These are phyloP conservation scores for Austroboletus novae-zelandiae DNA, from an alignment of 1,284 basidiomycete genomes.

Conservation along the genomic window DNA sequence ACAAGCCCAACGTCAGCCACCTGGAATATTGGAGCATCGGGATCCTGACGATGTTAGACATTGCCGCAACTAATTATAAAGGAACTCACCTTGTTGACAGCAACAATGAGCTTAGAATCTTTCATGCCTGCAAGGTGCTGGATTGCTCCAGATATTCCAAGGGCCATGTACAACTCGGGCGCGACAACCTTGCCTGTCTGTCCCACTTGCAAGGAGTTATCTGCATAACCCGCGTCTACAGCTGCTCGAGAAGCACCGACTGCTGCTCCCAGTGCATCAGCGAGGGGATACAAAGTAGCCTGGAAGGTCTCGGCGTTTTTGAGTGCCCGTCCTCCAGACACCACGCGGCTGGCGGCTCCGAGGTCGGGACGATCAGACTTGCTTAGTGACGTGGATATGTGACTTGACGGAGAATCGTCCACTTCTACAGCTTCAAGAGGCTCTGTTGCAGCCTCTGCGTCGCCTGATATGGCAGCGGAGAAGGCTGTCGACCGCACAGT, in stretches of 20 bases:
- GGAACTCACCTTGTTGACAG: slow-evolving; percentile 85
- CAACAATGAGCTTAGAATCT: slow-evolving; percentile 97
- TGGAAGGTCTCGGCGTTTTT: slow-evolving; percentile 95
- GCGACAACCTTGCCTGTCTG: slow-evolving; percentile 98
- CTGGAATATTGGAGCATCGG: slow-evolving; percentile 99
- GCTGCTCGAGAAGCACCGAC: slow-evolving; percentile 97
- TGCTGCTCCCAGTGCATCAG: slow-evolving; percentile 91
- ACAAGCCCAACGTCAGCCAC: slow-evolving; percentile 96
- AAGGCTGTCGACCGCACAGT: slow-evolving; percentile 97
- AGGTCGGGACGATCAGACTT: slow-evolving; percentile 95
- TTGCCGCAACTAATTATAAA: background rate
- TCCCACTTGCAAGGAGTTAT: slow-evolving; percentile 97
- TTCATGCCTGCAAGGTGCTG: slow-evolving; percentile 99
- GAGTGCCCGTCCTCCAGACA: slow-evolving; percentile 94
- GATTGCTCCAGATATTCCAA: slow-evolving; percentile 96
- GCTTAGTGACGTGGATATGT: slow-evolving; percentile 82
- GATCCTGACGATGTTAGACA: slow-evolving; percentile 58
- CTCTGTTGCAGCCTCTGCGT: slow-evolving; percentile 54
- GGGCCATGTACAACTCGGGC: slow-evolving; percentile 92
- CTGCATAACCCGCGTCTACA: slow-evolving; percentile 97
- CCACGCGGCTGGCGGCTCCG: slow-evolving; percentile 82
- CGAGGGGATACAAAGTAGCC: slow-evolving; percentile 82
- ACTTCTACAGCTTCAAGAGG: slow-evolving; percentile 68
- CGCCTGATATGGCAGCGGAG: slow-evolving; percentile 60
- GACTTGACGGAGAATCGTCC: slow-evolving; percentile 63